Evolutionary conservation across 176 grass and related monocot species (phyloP).

Genomic region (Melocanna baccifera): DNA sequence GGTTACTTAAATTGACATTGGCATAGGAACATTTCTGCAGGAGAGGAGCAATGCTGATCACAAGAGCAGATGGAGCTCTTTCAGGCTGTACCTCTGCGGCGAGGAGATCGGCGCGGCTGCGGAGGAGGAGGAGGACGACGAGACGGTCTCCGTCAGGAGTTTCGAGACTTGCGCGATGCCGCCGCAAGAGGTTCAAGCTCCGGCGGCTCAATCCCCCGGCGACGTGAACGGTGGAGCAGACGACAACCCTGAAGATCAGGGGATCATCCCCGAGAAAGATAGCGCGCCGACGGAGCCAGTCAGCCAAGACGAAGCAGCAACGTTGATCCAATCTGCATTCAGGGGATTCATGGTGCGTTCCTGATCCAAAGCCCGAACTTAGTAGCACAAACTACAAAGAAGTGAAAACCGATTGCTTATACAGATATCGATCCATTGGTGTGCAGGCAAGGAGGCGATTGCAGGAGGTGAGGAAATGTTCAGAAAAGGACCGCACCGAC

Average conservation of each 20-base stretch:
- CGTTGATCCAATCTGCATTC: slow-evolving; percentile 65
- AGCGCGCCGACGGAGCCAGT: not conserved
- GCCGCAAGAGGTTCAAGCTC: not conserved
- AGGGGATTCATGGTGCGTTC: slow-evolving; percentile 62
- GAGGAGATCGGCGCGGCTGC: slow-evolving; percentile 47
- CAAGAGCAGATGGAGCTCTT: slow-evolving; percentile 60
- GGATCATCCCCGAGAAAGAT: not conserved
- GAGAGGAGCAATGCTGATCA: slow-evolving; percentile 45
- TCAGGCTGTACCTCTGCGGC: slow-evolving; percentile 76
- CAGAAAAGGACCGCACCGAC: slow-evolving; percentile 5
- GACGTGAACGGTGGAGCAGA: not conserved
- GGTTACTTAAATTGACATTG: not conserved
- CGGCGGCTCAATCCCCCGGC: not conserved
- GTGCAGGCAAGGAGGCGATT: slow-evolving; percentile 50
- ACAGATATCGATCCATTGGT: not conserved
- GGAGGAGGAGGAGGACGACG: slow-evolving; percentile 33
- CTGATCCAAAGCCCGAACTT: not conserved
- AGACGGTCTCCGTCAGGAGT: slow-evolving; percentile 46
- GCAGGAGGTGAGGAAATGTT: slow-evolving; percentile 25
- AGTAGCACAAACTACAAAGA: not conserved
- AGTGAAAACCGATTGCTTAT: not conserved
- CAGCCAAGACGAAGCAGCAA: slow-evolving; percentile 41
- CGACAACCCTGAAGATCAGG: not conserved
- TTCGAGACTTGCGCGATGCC: slow-evolving; percentile 36
- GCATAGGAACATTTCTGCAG: slow-evolving; percentile 13